Conservation (phyloP, 1,139 yeast species). For the Suhomyces taliae region DNA sequence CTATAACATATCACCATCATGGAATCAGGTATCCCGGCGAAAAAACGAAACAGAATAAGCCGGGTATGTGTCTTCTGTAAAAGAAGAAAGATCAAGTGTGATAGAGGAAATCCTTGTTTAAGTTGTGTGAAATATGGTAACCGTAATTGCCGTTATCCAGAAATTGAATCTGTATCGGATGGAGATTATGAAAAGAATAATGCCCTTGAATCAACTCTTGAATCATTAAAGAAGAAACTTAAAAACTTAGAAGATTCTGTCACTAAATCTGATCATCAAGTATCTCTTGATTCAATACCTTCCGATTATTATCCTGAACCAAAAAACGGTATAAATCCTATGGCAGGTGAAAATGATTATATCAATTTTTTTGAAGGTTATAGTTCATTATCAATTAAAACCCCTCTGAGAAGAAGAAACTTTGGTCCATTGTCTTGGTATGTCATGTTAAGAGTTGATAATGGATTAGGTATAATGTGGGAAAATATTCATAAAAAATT, state of each 20-base stretch:
- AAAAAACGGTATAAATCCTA: slow-evolving; percentile 10
- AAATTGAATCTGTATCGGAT: slow-evolving; percentile 1
- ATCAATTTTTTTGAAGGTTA: slow-evolving; percentile 37
- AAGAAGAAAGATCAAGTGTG: slow-evolving; percentile 44
- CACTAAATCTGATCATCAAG: not conserved
- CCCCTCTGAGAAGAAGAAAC: slow-evolving; percentile 21
- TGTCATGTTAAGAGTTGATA: slow-evolving; percentile 30
- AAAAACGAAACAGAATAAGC: slow-evolving; percentile 34
- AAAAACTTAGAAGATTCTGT: slow-evolving; percentile 13
- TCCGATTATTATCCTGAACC: not conserved
- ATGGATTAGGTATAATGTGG: slow-evolving; percentile 15
- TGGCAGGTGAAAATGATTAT: slow-evolving; percentile 23
- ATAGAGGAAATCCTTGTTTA: slow-evolving; percentile 41
- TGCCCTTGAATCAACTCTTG: slow-evolving; percentile 3
- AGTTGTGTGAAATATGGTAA: slow-evolving; percentile 39
- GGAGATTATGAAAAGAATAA: slow-evolving; percentile 3
- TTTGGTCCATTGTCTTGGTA: slow-evolving; percentile 42
- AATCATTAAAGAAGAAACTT: slow-evolving; percentile 19
- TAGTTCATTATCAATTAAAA: slow-evolving; percentile 25
- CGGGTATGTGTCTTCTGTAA: slow-evolving; percentile 45
- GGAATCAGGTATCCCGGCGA: slow-evolving; percentile 1
- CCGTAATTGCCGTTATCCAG: slow-evolving; percentile 21
- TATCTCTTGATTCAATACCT: not conserved
- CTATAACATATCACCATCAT: not conserved
- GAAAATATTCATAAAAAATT: slow-evolving; percentile 17